Percentiles rank a stretch among this genome's conserved stretches.
Evolutionary conservation across 495 filamentous ascomycete species (phyloP).

Genomic region (Halenospora varia): DNA sequence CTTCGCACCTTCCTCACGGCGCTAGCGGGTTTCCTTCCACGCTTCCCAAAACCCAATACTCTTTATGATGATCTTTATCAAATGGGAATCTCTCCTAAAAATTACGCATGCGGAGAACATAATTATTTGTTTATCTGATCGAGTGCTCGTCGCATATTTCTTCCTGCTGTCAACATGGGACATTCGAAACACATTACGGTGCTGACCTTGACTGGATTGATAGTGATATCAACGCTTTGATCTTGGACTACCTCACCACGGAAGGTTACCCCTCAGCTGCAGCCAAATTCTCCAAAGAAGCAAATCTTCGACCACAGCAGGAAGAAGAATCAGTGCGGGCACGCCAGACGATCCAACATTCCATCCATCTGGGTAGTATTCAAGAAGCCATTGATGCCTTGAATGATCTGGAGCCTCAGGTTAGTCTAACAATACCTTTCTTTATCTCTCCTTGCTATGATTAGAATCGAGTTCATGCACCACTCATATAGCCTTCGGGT

Average conservation of each 20-base stretch:
- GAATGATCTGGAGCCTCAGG: constrained; percentile 87
- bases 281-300: constrained; percentile 88
- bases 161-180: too few species aligned
- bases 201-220: constrained; percentile 32
- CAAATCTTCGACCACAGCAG: constrained; percentile 73
- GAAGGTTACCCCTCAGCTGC: constrained; percentile 94
- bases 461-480: constrained; percentile 98
- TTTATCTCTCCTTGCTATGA: constrained; percentile 60
- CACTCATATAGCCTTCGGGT: constrained; percentile 89
- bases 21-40: not conserved
- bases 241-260: constrained; percentile 96
- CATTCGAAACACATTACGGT: constrained; percentile 6
- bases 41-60: constrained; percentile 21
- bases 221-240: constrained; percentile 91
- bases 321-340: constrained; percentile 69
- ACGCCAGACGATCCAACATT: constrained; percentile 72
- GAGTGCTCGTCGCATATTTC: constrained; percentile 12
- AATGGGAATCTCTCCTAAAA: constrained; percentile 99
- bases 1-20: constrained; percentile 5
- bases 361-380: constrained; percentile 80
- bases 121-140: constrained; percentile 71
- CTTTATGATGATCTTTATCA: constrained; percentile 83
- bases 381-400: constrained; percentile 79
- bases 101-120: constrained; percentile 77
- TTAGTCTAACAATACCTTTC: constrained; percentile 42